Evolutionary conservation across 2,329 filamentous ascomycete species (phyloP).

Genomic region (Botrytis pseudocinerea): DNA sequence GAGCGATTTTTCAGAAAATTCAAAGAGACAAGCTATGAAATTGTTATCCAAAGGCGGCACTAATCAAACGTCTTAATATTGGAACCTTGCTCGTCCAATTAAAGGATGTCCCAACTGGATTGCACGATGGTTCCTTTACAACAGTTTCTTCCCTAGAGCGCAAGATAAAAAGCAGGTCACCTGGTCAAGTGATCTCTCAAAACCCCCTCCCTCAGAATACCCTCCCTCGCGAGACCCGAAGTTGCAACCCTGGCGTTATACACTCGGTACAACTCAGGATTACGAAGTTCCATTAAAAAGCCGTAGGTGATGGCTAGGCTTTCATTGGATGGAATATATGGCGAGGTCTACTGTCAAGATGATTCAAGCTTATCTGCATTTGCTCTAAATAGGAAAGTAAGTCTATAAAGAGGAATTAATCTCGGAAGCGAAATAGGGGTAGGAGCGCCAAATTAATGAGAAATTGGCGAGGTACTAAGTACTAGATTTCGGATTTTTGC

Average conservation of each 20-base stretch:
- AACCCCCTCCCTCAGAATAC: too few species aligned
- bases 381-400: too few species aligned
- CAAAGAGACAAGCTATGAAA: conserved; percentile 38
- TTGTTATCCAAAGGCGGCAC: conserved; percentile 30
- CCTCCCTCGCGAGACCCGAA: too few species aligned
- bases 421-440: background rate
- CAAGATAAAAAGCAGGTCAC: background rate
- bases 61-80: conserved; percentile 35
- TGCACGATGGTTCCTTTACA: conserved; percentile 40
- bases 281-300: too few species aligned
- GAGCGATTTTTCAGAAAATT: conserved; percentile 36
- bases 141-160: background rate
- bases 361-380: too few species aligned
- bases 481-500: background rate
- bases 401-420: too few species aligned
- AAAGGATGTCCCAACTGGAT: conserved; percentile 39
- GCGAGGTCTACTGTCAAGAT: too few species aligned
- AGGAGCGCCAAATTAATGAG: background rate
- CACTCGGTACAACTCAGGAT: too few species aligned
- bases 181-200: too few species aligned
- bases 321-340: too few species aligned
- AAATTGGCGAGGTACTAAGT: background rate
- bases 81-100: conserved; percentile 32
- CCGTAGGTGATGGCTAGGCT: too few species aligned
- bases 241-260: too few species aligned